These are phyloP conservation scores for Podaxis sp. DNA, from an alignment of 768 basidiomycete species.

Conservation along the genomic window DNA sequence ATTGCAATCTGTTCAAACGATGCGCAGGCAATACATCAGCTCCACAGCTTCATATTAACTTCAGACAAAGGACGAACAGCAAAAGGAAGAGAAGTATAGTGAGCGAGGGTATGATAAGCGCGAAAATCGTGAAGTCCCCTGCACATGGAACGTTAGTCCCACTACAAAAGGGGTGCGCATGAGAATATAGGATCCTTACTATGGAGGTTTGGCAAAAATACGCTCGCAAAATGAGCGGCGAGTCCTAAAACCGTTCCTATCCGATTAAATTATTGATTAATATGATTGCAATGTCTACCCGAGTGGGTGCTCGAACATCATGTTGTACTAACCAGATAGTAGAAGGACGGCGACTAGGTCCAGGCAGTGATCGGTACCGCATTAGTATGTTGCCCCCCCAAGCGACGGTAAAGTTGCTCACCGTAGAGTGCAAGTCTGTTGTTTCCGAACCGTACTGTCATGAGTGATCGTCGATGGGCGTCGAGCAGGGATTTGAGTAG, in stretches of 20 bases:
- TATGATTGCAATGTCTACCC: not conserved
- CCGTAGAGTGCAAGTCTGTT: slow-evolving; percentile 49
- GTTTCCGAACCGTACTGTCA: slow-evolving; percentile 62
- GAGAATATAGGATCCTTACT: slow-evolving; percentile 36
- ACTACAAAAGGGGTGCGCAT: not conserved
- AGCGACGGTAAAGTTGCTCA: slow-evolving; percentile 22
- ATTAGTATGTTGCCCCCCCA: not conserved
- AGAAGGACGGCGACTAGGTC: slow-evolving; percentile 37
- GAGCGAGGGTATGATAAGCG: slow-evolving; percentile 58
- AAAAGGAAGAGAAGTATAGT: slow-evolving; percentile 62
- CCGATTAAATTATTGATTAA: not conserved
- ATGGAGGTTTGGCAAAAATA: slow-evolving; percentile 63
- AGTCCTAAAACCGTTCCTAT: slow-evolving; percentile 61
- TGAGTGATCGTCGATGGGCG: slow-evolving; percentile 17
- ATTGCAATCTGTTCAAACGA: slow-evolving; percentile 49
- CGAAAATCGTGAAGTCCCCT: slow-evolving; percentile 73
- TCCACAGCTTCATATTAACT: not conserved
- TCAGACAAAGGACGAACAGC: slow-evolving; percentile 35
- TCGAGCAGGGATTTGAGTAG: not conserved
- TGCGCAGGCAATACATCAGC: not conserved
- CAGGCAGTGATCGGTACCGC: slow-evolving; percentile 1
- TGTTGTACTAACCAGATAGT: slow-evolving; percentile 35
- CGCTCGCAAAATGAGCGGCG: slow-evolving; percentile 57
- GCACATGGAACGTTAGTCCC: slow-evolving; percentile 1
- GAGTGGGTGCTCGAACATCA: not conserved